phyloP scores from a whole-genome alignment of 768 basidiomycete species.

The Termitomyces titanicus region DNA sequence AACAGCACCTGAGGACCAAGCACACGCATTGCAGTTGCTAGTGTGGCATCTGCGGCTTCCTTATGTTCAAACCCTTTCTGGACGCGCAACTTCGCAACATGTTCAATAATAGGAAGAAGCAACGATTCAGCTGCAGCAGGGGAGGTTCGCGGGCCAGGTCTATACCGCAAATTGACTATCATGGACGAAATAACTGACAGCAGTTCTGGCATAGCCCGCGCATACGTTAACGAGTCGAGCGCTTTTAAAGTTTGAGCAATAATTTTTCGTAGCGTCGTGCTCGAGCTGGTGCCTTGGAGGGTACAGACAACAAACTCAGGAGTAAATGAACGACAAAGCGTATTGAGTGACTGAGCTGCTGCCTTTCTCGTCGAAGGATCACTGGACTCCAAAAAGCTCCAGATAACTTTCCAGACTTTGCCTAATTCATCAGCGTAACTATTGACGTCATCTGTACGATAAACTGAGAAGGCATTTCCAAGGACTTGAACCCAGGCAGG shows the following conservation, averaged over 20 bases:
- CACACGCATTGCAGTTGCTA: conserved; percentile 79
- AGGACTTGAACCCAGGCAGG: conserved; percentile 80
- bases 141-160: conserved; percentile 33
- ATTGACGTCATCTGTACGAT: conserved; percentile 44
- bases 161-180: conserved; percentile 55
- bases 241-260: conserved; percentile 63
- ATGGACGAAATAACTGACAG: conserved; percentile 72
- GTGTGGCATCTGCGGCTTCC: conserved; percentile 76
- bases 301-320: conserved; percentile 55
- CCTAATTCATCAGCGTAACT: conserved; percentile 51
- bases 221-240: conserved; percentile 69
- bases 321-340: conserved; percentile 70
- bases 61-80: conserved; percentile 88
- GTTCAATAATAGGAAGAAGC: conserved; percentile 63
- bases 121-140: conserved; percentile 66
- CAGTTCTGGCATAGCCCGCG: conserved; percentile 75
- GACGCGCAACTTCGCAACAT: conserved; percentile 69
- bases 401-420: conserved; percentile 71
- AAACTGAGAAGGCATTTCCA: conserved; percentile 69
- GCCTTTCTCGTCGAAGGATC: conserved; percentile 60
- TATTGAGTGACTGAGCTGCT: conserved; percentile 57
- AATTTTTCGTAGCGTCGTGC: conserved; percentile 58
- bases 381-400: conserved; percentile 74
- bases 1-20: conserved; percentile 84
- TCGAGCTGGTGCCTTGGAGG: conserved; percentile 41